Evolutionary conservation across 768 basidiomycete genomes (phyloP), one percentile per base, ranked within the genome.

Genomic region (Tephrocybe sp.): DNA sequence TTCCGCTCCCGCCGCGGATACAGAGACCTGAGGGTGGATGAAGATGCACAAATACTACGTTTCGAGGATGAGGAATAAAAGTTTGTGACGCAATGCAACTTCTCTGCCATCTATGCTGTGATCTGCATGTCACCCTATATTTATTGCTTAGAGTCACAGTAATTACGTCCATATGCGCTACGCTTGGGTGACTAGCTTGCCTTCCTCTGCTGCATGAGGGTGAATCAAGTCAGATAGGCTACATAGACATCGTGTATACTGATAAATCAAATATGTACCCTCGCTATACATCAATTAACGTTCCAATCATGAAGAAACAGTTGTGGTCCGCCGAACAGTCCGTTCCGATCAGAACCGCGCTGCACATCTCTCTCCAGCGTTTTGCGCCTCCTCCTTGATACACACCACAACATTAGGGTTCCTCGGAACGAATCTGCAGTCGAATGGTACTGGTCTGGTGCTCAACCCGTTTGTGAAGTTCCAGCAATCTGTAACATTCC

Each of bases 1-100:
- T 73, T 80, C 54, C 69, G 75, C 15, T 49, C 77, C 8, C 73
- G 82, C 48, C 71, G 82, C 16, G 91, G 91, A 31, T 93, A 89
- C 58, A 74, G 91, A 57, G 78, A 89, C 58, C 65, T 93, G 44
- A 82, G 89, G 0, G 78, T 92, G 44, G 92, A 94, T 61, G 91
- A 92, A 65, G 92, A 94, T 66, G 91, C 91, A 18, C 91, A 90
- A 68, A 81, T 93, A 49, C 68, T 93, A 49, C 76, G 84, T 44
- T 93, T 93, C 60, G 89, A 92, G 59, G 91, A 93, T 56, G 91
- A 92, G 59, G 77, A 79, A 9, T 73, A 63, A 46, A 47, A 51
- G 44, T 5, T 42, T 19, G 31, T 40, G 35, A 31, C 18, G 19
- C 18, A 12, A 24, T 27, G 11, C 11, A 19, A 40, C 21, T 25